Percentiles rank a stretch among this genome's conserved stretches.
These are phyloP conservation scores for Barnettozyma populi DNA, from an alignment of 805 yeast genomes.

Conservation along the genomic window DNA sequence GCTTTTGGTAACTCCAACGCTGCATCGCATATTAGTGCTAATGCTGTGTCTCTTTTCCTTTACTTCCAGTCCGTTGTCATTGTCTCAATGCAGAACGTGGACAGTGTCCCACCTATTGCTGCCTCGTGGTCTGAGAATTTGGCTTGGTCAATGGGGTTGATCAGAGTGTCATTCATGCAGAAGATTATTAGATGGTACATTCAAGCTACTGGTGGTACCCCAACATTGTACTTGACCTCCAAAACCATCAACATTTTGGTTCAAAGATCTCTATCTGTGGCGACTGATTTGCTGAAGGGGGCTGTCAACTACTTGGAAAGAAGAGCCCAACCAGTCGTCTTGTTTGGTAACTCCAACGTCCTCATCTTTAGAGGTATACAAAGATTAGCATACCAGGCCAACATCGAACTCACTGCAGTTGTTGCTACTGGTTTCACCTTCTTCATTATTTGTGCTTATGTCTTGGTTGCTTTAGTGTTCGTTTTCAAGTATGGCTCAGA, in stretches of 20 bases:
- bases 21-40: slow-evolving; percentile 96
- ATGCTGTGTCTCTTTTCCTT: slow-evolving; percentile 84
- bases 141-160: slow-evolving; percentile 93
- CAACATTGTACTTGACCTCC: slow-evolving; percentile 59
- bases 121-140: slow-evolving; percentile 98
- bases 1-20: slow-evolving; percentile 86
- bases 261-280: slow-evolving; percentile 50
- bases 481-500: slow-evolving; percentile 46
- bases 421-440: slow-evolving; percentile 86
- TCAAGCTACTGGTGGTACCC: slow-evolving; percentile 90
- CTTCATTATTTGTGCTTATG: slow-evolving; percentile 71
- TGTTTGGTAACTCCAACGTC: slow-evolving; percentile 51
- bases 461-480: slow-evolving; percentile 57
- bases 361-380: slow-evolving; percentile 80
- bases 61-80: slow-evolving; percentile 93
- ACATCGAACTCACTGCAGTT: slow-evolving; percentile 76
- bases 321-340: slow-evolving; percentile 31
- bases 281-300: slow-evolving; percentile 22
- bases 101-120: slow-evolving; percentile 91
- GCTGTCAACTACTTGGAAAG: slow-evolving; percentile 26
- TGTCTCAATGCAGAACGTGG: slow-evolving; percentile 92
- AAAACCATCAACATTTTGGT: slow-evolving; percentile 64
- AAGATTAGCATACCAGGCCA: slow-evolving; percentile 71
- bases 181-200: slow-evolving; percentile 87
- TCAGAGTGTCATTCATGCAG: slow-evolving; percentile 72